Conservation (phyloP, 2,329 filamentous ascomycete genomes). For the Xylaria digitata region DNA sequence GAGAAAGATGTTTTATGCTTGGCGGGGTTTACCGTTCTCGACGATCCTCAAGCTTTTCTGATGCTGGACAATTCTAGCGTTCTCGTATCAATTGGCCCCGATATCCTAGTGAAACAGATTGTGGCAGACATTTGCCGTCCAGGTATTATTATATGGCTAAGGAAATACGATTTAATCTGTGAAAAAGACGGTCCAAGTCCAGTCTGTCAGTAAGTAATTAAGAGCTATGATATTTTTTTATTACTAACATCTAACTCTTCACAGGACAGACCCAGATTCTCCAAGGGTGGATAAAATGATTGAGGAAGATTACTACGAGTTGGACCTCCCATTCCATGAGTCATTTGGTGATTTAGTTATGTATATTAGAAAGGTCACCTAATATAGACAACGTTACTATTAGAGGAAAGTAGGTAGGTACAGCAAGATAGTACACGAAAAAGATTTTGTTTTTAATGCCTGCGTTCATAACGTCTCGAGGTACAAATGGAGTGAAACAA, state of each 20-base stretch:
- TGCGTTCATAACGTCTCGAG: no score
- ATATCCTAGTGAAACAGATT: constrained; percentile 1
- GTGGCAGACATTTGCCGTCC: constrained; percentile 8
- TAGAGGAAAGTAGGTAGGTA: no score
- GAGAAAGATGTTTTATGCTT: background rate
- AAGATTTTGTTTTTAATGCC: no score
- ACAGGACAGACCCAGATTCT: constrained; percentile 6
- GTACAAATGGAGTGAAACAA: no score
- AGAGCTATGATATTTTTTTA: background rate
- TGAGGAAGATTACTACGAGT: constrained; percentile 1
- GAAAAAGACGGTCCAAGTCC: no score
- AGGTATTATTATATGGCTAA: constrained; percentile 4
- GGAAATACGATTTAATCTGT: no score
- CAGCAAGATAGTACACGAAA: no score
- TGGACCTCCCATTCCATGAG: constrained; percentile 11
- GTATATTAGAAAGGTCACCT: constrained; percentile 7
- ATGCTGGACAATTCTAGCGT: background rate
- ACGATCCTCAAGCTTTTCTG: background rate
- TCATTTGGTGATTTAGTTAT: constrained; percentile 6
- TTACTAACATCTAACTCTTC: background rate
- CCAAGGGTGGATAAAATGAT: constrained; percentile 15
- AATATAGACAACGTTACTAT: no score
- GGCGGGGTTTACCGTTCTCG: background rate
- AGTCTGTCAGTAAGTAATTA: background rate
- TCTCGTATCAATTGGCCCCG: background rate